A percentile compares a stretch with the other conserved stretches of the same genome.
Evolutionary conservation across 495 filamentous ascomycete genomes (phyloP).

Genomic region (Lentithecium fluviatile): DNA sequence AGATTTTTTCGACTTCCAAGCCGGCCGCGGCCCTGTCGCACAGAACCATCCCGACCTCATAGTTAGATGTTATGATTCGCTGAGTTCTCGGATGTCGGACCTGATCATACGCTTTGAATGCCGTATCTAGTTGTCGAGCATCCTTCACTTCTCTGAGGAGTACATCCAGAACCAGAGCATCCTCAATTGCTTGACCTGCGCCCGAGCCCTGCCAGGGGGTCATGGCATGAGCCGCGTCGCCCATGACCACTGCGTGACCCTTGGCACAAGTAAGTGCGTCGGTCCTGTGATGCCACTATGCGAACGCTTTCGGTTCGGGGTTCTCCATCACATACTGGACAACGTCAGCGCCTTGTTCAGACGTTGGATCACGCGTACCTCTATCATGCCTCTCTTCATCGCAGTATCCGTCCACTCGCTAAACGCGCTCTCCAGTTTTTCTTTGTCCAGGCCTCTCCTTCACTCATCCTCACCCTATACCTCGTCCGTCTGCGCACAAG

Average conservation of each 20-base stretch:
- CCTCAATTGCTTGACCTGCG: slow-evolving; percentile 9
- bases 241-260: slow-evolving; percentile 5
- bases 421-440: background rate
- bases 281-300: background rate
- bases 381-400: background rate
- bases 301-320: background rate
- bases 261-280: slow-evolving; percentile 3
- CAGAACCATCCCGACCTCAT: background rate
- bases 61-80: slow-evolving; percentile 10
- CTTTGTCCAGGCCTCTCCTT: background rate
- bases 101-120: slow-evolving; percentile 28
- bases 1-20: background rate
- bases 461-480: background rate
- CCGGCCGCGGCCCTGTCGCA: background rate
- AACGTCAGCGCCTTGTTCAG: background rate
- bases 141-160: background rate
- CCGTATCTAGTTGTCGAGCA: background rate
- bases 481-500: background rate
- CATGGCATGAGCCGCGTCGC: slow-evolving; percentile 18
- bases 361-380: background rate
- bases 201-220: slow-evolving; percentile 10
- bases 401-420: background rate
- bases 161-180: slow-evolving; percentile 2
- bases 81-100: slow-evolving; percentile 34
- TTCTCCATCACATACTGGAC: background rate